Evolutionary conservation across 768 basidiomycete species (phyloP).

Genomic region (Gloeostereum incarnatum): DNA sequence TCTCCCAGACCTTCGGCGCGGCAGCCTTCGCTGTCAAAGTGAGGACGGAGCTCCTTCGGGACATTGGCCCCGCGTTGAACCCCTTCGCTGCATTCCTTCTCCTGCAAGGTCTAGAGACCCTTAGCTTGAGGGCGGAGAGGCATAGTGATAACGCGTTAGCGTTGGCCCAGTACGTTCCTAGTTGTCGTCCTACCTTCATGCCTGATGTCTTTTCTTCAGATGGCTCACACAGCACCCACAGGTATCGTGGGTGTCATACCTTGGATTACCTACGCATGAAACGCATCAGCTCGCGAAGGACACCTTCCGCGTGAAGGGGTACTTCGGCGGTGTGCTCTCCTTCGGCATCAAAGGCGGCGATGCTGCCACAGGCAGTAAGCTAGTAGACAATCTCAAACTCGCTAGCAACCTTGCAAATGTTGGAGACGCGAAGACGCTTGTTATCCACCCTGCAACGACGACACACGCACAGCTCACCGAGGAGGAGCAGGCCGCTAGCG

Average conservation of each 20-base stretch:
- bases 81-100: conserved; percentile 51
- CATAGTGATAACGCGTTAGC: conserved; percentile 49
- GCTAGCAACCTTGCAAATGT: conserved; percentile 26
- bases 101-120: conserved; percentile 51
- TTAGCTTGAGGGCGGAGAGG: conserved; percentile 47
- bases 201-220: conserved; percentile 4
- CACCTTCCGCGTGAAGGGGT: conserved; percentile 15
- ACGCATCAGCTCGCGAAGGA: conserved; percentile 22
- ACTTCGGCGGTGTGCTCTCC: conserved; percentile 26
- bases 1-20: conserved; percentile 42
- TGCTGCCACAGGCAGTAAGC: conserved; percentile 15
- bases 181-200: too few relatives aligned
- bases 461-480: conserved; percentile 48
- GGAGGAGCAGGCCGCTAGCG: conserved; percentile 36
- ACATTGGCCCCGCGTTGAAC: conserved; percentile 38
- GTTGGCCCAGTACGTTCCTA: conserved; percentile 28
- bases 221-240: conserved; percentile 23
- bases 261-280: conserved; percentile 23
- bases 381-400: conserved; percentile 29
- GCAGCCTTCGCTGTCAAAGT: conserved; percentile 42
- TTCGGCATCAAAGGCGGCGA: conserved; percentile 29
- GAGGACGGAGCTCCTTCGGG: conserved; percentile 38
- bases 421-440: conserved; percentile 49
- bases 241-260: conserved; percentile 30
- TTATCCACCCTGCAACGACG: conserved; percentile 49